Evolutionary conservation across 176 grass and related monocot genomes (phyloP).

Genomic region (Carex cristatella): DNA sequence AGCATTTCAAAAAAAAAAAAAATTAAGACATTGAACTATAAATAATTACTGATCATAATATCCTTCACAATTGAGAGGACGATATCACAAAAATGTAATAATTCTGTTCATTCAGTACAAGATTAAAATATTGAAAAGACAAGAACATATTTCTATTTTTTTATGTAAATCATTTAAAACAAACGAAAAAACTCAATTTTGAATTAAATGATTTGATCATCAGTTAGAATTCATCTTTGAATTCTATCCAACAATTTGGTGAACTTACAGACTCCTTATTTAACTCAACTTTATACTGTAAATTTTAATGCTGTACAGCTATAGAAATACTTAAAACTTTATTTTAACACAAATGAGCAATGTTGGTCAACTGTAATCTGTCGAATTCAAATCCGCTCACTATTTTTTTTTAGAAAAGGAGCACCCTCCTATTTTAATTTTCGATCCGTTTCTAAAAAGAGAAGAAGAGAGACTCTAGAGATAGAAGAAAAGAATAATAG

Average conservation of each 20-base stretch:
- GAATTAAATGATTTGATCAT: not conserved
- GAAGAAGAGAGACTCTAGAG: too few relatives aligned
- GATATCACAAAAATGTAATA: not conserved
- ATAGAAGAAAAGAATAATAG: too few relatives aligned
- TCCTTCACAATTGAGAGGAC: not conserved
- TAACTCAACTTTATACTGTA: not conserved
- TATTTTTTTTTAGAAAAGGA: too few relatives aligned
- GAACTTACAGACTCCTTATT: not conserved
- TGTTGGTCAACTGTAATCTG: too few relatives aligned
- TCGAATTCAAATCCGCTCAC: too few relatives aligned
- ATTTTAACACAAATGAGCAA: too few relatives aligned
- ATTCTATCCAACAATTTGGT: not conserved
- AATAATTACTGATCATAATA: too few relatives aligned
- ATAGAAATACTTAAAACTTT: not conserved
- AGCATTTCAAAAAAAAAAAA: too few relatives aligned
- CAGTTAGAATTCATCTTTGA: not conserved
- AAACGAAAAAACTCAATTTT: not conserved
- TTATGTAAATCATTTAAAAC: not conserved
- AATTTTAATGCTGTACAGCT: not conserved
- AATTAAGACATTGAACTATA: too few relatives aligned
- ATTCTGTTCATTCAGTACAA: not conserved
- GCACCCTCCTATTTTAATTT: too few relatives aligned
- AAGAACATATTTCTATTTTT: not conserved
- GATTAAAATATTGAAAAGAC: not conserved
- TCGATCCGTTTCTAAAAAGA: too few relatives aligned